These are phyloP conservation scores for Colletotrichum tanaceti DNA, from an alignment of 2,329 filamentous ascomycete genomes.

Conservation along the genomic window DNA sequence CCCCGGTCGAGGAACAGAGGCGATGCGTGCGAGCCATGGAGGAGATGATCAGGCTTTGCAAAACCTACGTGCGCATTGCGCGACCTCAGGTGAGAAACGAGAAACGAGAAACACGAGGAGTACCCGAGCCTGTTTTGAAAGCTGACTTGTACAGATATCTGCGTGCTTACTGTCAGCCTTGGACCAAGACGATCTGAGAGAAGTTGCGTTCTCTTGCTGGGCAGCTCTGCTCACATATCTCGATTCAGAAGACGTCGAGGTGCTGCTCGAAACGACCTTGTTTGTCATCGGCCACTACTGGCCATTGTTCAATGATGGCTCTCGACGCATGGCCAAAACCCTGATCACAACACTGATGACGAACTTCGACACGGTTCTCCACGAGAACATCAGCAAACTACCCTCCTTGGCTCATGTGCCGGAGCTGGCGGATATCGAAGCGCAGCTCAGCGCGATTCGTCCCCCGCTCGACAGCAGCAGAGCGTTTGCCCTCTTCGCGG, in stretches of 20 bases:
- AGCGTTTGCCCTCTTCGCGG: slow-evolving; percentile 69
- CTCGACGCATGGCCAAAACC: slow-evolving; percentile 68
- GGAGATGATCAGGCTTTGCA: slow-evolving; percentile 85
- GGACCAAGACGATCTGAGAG: slow-evolving; percentile 77
- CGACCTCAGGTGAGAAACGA: slow-evolving; percentile 78
- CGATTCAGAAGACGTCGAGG: slow-evolving; percentile 81
- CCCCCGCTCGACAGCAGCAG: slow-evolving; percentile 64
- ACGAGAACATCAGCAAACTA: slow-evolving; percentile 77
- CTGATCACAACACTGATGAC: slow-evolving; percentile 74
- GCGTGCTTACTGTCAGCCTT: slow-evolving; percentile 92
- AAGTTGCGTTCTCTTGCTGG: slow-evolving; percentile 87
- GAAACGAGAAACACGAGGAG: not conserved
- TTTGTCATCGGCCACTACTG: slow-evolving; percentile 88
- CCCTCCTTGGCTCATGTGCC: slow-evolving; percentile 81
- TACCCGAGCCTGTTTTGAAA: slow-evolving; percentile 43
- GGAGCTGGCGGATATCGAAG: slow-evolving; percentile 75
- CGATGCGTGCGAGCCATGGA: slow-evolving; percentile 85
- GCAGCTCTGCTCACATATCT: slow-evolving; percentile 79
- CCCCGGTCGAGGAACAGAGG: slow-evolving; percentile 74
- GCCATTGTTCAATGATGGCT: slow-evolving; percentile 71
- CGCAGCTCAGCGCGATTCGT: slow-evolving; percentile 73
- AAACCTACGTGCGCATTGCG: slow-evolving; percentile 78
- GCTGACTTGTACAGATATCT: slow-evolving; percentile 71
- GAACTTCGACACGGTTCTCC: slow-evolving; percentile 70
- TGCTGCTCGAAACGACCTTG: slow-evolving; percentile 88